These are phyloP conservation scores for Fraxinus xanthoxyloides DNA, from an alignment of 305 asterid genomes.

Conservation along the genomic window DNA sequence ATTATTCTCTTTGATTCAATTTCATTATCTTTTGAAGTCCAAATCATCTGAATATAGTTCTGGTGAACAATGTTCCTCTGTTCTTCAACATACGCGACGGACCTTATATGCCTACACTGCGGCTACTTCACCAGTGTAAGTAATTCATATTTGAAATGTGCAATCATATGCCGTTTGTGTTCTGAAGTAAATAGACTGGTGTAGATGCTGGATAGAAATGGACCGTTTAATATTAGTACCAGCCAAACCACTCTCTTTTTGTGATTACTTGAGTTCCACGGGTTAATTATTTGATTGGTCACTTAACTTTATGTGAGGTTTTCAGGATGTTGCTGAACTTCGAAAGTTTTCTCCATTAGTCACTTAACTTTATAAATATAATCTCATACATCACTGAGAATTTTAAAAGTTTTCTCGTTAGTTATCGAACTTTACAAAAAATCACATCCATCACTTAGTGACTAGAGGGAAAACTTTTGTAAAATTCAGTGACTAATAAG, in stretches of 20 bases:
- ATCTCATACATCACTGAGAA: not conserved
- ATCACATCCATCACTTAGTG: too few relatives aligned
- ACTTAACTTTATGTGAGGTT: not conserved
- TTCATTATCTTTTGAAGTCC: conserved; percentile 47
- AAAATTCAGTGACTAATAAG: too few relatives aligned
- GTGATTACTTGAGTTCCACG: not conserved
- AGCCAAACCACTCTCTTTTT: not conserved
- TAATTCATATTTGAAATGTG: conserved; percentile 8
- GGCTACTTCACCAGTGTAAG: conserved; percentile 98
- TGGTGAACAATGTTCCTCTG: conserved; percentile 90
- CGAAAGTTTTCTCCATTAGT: not conserved
- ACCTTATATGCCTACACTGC: conserved; percentile 95
- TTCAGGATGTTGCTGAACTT: not conserved
- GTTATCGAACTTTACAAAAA: too few relatives aligned
- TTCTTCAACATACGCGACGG: conserved; percentile 96
- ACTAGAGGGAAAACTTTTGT: too few relatives aligned
- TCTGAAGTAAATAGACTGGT: conserved; percentile 6
- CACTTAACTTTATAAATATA: not conserved
- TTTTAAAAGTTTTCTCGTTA: too few relatives aligned
- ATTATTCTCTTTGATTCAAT: conserved; percentile 4
- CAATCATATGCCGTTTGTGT: conserved; percentile 10
- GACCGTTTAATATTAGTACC: not conserved
- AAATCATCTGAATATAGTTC: conserved; percentile 94
- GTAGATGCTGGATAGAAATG: not conserved
- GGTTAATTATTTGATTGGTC: not conserved